A percentile compares a stretch with the other conserved stretches of the same genome.
These are phyloP conservation scores for Cytauxzoon felis DNA, from an alignment of 169 alveolate genomes.

Conservation along the genomic window DNA sequence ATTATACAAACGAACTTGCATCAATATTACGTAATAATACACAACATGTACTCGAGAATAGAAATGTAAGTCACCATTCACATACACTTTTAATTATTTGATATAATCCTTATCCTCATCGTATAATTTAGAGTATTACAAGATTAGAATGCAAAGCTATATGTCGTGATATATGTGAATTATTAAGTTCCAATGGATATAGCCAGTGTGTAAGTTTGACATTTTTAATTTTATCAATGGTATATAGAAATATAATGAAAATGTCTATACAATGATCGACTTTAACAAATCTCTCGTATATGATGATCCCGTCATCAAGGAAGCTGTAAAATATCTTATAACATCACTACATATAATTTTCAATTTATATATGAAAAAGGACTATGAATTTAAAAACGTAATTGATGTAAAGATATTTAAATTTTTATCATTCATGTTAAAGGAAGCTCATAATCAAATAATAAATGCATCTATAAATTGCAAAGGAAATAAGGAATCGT, in stretches of 20 bases:
- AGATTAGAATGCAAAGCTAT: constrained; percentile 28
- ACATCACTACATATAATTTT: constrained; percentile 19
- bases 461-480: too few species aligned
- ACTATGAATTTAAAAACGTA: constrained; percentile 23
- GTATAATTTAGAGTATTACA: too few species aligned
- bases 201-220: too few species aligned
- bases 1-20: neutral
- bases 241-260: too few species aligned
- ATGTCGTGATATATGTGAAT: constrained; percentile 7
- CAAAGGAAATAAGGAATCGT: too few species aligned
- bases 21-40: constrained; percentile 10
- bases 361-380: constrained; percentile 8
- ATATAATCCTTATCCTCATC: too few species aligned
- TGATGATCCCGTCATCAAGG: neutral
- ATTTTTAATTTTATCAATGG: too few species aligned
- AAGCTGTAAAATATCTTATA: constrained; percentile 3
- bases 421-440: constrained; percentile 25
- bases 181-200: too few species aligned
- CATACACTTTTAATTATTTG: too few species aligned
- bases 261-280: too few species aligned
- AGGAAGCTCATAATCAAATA: constrained; percentile 14
- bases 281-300: too few species aligned
- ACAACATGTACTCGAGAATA: constrained; percentile 22
- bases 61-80: too few species aligned
- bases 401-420: constrained; percentile 29